These are phyloP conservation scores for Hypoxylon sp. DNA, from an alignment of 2,329 filamentous ascomycete genomes.

Conservation along the genomic window DNA sequence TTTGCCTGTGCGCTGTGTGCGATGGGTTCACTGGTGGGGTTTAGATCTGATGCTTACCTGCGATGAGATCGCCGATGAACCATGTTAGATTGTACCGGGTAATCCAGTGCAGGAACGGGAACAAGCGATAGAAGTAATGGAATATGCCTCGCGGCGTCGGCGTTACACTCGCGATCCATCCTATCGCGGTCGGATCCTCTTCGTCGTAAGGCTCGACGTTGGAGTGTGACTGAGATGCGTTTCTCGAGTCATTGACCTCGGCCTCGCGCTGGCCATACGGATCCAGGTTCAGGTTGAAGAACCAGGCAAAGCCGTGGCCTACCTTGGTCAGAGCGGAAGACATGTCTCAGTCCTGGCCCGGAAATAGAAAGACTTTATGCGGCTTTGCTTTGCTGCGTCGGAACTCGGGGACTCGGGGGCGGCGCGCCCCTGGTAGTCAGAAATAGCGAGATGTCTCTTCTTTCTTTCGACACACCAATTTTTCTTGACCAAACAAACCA, in stretches of 20 bases:
- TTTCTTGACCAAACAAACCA: conserved; percentile 6
- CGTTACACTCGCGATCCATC: conserved; percentile 73
- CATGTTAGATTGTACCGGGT: conserved; percentile 85
- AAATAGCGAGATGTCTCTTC: too few relatives aligned
- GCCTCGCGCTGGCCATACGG: conserved; percentile 53
- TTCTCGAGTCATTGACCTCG: conserved; percentile 58
- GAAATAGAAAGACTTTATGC: background rate
- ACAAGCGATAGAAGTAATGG: conserved; percentile 73
- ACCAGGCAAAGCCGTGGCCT: conserved; percentile 77
- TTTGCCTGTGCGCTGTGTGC: conserved; percentile 34
- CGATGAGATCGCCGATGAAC: conserved; percentile 86
- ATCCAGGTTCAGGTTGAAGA: conserved; percentile 80
- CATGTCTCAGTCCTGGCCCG: conserved; percentile 32
- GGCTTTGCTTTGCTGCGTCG: conserved; percentile 5
- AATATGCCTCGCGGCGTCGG: conserved; percentile 65
- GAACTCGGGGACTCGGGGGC: too few relatives aligned
- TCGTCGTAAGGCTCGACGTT: conserved; percentile 80
- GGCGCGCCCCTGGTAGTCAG: conserved; percentile 13
- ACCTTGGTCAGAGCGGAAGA: conserved; percentile 58
- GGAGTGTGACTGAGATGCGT: conserved; percentile 47
- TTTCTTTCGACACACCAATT: too few relatives aligned
- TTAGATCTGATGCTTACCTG: conserved; percentile 65
- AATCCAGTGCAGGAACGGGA: conserved; percentile 91
- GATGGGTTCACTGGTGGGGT: too few relatives aligned
- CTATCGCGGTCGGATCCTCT: conserved; percentile 74